Conservation (phyloP, 257 asterid species). For the Thymus mandschuricus region DNA sequence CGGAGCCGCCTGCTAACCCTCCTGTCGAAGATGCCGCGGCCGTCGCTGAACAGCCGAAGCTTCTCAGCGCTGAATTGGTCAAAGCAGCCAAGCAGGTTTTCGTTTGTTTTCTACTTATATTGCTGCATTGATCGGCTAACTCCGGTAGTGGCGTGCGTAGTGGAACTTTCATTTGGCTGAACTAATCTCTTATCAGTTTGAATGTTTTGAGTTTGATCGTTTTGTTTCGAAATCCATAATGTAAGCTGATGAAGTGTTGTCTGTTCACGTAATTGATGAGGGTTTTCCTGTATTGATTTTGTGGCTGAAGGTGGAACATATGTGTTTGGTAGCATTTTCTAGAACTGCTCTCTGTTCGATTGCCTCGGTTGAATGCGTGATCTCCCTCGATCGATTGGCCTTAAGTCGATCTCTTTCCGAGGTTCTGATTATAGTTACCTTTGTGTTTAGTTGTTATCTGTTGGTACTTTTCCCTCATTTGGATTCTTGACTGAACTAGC, state of each 20-base stretch:
- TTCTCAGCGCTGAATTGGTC: conserved; percentile 75
- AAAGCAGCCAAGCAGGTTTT: conserved; percentile 90
- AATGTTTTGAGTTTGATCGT: not conserved
- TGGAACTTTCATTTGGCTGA: not conserved
- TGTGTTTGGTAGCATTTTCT: too few relatives aligned
- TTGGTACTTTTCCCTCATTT: not conserved
- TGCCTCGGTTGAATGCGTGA: too few relatives aligned
- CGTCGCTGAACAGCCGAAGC: conserved; percentile 77
- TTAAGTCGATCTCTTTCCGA: not conserved
- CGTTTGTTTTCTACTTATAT: not conserved
- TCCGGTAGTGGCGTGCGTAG: not conserved
- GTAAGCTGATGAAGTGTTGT: not conserved
- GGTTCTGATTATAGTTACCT: not conserved
- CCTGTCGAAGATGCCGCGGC: conserved; percentile 56
- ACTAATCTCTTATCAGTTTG: not conserved
- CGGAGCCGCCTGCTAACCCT: conserved; percentile 70
- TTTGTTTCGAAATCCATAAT: not conserved
- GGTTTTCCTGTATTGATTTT: not conserved
- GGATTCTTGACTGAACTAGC: not conserved
- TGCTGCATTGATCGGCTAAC: not conserved
- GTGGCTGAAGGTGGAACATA: not conserved
- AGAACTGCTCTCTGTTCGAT: not conserved
- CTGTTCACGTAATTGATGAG: not conserved
- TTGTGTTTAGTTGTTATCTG: conserved; percentile 2
- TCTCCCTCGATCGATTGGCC: too few relatives aligned